phyloP scores from a whole-genome alignment of 371 early-diverging fungal genomes.

The Rhizomucor miehei region DNA sequence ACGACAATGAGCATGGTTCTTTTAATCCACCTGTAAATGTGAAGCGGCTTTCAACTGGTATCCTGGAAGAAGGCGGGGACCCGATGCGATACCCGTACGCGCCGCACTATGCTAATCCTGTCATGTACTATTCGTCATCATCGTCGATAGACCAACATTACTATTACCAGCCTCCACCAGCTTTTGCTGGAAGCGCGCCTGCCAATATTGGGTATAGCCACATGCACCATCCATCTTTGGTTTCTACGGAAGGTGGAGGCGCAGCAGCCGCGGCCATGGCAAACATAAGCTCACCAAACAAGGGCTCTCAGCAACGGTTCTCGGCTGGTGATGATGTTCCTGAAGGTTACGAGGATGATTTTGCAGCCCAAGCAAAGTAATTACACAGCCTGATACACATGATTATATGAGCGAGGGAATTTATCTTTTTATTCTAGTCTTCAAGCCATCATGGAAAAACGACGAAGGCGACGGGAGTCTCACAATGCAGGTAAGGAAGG shows the following conservation, averaged over 20 bases:
- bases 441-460: conserved; percentile 69
- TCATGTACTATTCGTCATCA: conserved; percentile 13
- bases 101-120: background rate
- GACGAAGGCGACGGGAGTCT: conserved; percentile 88
- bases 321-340: background rate
- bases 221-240: conserved; percentile 19
- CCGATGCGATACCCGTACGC: conserved; percentile 3
- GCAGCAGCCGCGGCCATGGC: conserved; percentile 5
- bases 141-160: conserved; percentile 8
- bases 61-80: background rate
- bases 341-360: conserved; percentile 23
- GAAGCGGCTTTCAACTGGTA: background rate
- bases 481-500: conserved; percentile 84
- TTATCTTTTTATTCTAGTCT: conserved; percentile 19
- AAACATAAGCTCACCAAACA: background rate
- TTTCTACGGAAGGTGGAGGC: background rate
- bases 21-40: background rate
- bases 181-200: conserved; percentile 17
- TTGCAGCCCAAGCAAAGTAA: conserved; percentile 33
- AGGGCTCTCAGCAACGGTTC: background rate
- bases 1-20: background rate
- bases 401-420: background rate
- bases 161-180: conserved; percentile 7
- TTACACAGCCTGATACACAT: background rate
- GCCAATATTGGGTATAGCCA: conserved; percentile 23